These are phyloP conservation scores for Pulveroboletus sp. DNA, from an alignment of 1,284 basidiomycete species.

Conservation along the genomic window DNA sequence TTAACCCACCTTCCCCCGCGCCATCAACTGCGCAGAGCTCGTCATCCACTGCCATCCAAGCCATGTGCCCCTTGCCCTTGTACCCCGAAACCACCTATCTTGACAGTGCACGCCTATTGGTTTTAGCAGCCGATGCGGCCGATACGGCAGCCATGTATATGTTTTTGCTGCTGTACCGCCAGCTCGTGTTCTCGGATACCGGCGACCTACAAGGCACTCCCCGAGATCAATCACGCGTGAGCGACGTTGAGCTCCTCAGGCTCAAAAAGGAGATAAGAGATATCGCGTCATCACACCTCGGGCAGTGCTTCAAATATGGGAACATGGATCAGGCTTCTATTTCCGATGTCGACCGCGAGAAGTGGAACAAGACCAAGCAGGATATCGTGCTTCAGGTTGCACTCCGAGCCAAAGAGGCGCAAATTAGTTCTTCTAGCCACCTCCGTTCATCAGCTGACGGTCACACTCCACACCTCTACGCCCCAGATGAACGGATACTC, in stretches of 20 bases:
- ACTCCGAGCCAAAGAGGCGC: constrained; percentile 54
- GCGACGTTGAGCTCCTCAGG: constrained; percentile 52
- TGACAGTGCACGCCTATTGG: constrained; percentile 73
- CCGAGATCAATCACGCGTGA: constrained; percentile 39
- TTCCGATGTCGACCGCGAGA: constrained; percentile 43
- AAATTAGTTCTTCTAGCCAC: constrained; percentile 20
- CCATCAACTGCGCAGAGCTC: constrained; percentile 29
- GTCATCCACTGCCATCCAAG: constrained; percentile 37
- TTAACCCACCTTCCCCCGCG: constrained; percentile 53
- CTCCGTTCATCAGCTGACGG: constrained; percentile 13
- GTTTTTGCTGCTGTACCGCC: constrained; percentile 79
- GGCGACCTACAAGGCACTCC: constrained; percentile 23
- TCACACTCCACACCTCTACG: constrained; percentile 28
- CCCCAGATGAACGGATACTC: constrained; percentile 53
- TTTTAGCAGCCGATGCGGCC: constrained; percentile 71
- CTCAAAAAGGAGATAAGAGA: constrained; percentile 79
- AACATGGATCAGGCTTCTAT: constrained; percentile 24
- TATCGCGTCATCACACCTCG: constrained; percentile 63
- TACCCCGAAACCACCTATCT: constrained; percentile 86
- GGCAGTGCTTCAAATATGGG: constrained; percentile 51
- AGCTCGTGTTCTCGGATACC: constrained; percentile 56
- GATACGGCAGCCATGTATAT: constrained; percentile 80
- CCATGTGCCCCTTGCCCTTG: constrained; percentile 41
- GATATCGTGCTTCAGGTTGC: constrained; percentile 70
- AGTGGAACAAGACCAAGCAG: constrained; percentile 52